Evolutionary conservation across 2,329 filamentous ascomycete genomes (phyloP).

Genomic region (Colletotrichum spaethianum): DNA sequence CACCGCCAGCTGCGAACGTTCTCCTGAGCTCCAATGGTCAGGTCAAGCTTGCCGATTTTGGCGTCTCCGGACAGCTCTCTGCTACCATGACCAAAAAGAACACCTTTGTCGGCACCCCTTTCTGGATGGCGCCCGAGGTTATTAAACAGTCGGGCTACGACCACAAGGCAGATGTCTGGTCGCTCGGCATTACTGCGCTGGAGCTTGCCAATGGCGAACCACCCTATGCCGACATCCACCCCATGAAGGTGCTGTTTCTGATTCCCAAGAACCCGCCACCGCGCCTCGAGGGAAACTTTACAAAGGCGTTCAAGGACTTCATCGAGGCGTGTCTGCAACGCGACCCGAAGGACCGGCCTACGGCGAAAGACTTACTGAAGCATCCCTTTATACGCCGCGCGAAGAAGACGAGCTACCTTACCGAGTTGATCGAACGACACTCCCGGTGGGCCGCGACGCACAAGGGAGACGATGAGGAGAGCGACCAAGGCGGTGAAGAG

Average conservation of each 20-base stretch:
- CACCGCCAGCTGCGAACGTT: slow-evolving; percentile 84
- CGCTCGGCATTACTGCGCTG: slow-evolving; percentile 92
- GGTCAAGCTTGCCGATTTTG: slow-evolving; percentile 97
- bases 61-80: slow-evolving; percentile 94
- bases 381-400: slow-evolving; percentile 92
- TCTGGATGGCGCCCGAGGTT: slow-evolving; percentile 99
- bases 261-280: slow-evolving; percentile 96
- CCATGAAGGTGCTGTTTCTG: slow-evolving; percentile 97
- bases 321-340: slow-evolving; percentile 87
- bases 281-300: slow-evolving; percentile 84
- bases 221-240: slow-evolving; percentile 95
- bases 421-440: slow-evolving; percentile 93
- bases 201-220: slow-evolving; percentile 94
- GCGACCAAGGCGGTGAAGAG: slow-evolving; percentile 70
- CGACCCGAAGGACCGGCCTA: slow-evolving; percentile 90
- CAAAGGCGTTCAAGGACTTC: slow-evolving; percentile 87
- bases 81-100: slow-evolving; percentile 99
- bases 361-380: slow-evolving; percentile 87
- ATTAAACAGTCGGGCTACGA: slow-evolving; percentile 99
- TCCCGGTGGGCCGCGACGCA: slow-evolving; percentile 89
- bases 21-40: slow-evolving; percentile 91
- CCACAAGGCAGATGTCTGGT: slow-evolving; percentile 98
- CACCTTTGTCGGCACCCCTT: slow-evolving; percentile 97
- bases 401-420: slow-evolving; percentile 96
- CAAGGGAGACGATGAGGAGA: slow-evolving; percentile 79